A percentile compares a stretch with the other conserved stretches of the same genome.
phyloP scores from a whole-genome alignment of 805 yeast genomes.

The Suhomyces pyralidae region DNA sequence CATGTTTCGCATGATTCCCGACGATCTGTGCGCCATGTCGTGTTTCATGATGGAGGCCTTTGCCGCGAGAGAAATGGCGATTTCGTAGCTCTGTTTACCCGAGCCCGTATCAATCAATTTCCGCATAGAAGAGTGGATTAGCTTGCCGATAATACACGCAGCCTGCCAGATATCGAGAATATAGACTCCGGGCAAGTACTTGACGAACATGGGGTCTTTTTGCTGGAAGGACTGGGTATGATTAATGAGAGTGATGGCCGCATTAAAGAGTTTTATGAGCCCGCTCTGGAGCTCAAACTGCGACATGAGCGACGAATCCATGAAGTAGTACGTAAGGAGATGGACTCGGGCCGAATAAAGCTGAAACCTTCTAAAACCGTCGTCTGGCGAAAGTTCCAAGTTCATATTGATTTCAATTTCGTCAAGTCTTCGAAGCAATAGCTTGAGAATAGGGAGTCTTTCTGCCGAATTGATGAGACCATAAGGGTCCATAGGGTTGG shows the following conservation, averaged over 20 bases:
- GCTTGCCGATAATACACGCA: slow-evolving; percentile 74
- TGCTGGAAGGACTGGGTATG: slow-evolving; percentile 64
- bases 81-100: slow-evolving; percentile 67
- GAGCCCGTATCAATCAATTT: slow-evolving; percentile 62
- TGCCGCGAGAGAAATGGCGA: slow-evolving; percentile 64
- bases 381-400: slow-evolving; percentile 42
- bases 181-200: slow-evolving; percentile 79
- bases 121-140: slow-evolving; percentile 72
- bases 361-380: slow-evolving; percentile 67
- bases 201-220: slow-evolving; percentile 59
- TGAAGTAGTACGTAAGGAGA: slow-evolving; percentile 73
- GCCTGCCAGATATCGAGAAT: slow-evolving; percentile 89
- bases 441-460: slow-evolving; percentile 68
- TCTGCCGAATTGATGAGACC: slow-evolving; percentile 68
- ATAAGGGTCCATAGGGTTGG: slow-evolving; percentile 62
- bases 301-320: slow-evolving; percentile 56
- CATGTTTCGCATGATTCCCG: slow-evolving; percentile 90
- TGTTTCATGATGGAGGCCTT: slow-evolving; percentile 85
- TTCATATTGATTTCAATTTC: slow-evolving; percentile 62
- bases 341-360: slow-evolving; percentile 77
- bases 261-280: slow-evolving; percentile 71
- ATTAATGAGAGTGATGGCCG: slow-evolving; percentile 66
- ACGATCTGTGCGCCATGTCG: slow-evolving; percentile 88
- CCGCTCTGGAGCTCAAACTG: slow-evolving; percentile 68
- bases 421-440: slow-evolving; percentile 69